Base-by-base conservation (phyloP, 495 filamentous ascomycete species). In the Xylaria intraflava region DNA sequence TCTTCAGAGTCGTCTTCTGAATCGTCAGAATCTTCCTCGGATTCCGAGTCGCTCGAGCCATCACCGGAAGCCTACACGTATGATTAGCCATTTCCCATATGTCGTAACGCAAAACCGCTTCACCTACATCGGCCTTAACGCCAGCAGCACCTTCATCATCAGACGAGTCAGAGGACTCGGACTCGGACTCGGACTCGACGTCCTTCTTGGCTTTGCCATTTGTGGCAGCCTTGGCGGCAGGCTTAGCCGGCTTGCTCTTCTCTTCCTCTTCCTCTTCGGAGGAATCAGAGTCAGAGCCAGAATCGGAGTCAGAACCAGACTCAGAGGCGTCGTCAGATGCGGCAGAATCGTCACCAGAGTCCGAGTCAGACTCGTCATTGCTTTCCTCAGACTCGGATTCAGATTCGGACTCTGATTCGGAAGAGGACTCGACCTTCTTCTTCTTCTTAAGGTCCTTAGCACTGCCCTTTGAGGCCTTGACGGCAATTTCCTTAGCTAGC, bases 391-490 rank as follows among this genome's bases (percentile, higher is more conserved):
- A 47, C 6, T 68, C 72, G 30, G 68, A 64, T 22, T 64, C 63
- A 27, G n/a, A n/a, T n/a, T n/a, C n/a, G n/a, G 56, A 56, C 10
- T 66, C 61, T 2, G 69, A 68, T 46, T 72, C 69, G 17, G 72
- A 69, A 40, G 62, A 61, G 57, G 71, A 47, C 40, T 76, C 68
- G 57, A 61, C 68, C 71, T 78, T 78, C 73, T 78, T 81, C 47
- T 66, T 61, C 64, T 75, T 76, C 66, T 78, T 78, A 42, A 65
- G 48, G 59, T 68, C 70, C 62, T 74, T 70, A 49, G 62, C 66
- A 57, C 62, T 68, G 55, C 66, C 67, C 46, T 72, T 72, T 17
- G 63, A 60, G 12, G 69, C 62, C 62, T 78, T 73, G 30, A 58
- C 31, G 46, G 69, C 61, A 36, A 73, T 65, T 42, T 73, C 66